Percentiles rank a stretch among this genome's conserved stretches.
These are phyloP conservation scores for Saussurea involucrata DNA, from an alignment of 129 eudicot species.

Conservation along the genomic window DNA sequence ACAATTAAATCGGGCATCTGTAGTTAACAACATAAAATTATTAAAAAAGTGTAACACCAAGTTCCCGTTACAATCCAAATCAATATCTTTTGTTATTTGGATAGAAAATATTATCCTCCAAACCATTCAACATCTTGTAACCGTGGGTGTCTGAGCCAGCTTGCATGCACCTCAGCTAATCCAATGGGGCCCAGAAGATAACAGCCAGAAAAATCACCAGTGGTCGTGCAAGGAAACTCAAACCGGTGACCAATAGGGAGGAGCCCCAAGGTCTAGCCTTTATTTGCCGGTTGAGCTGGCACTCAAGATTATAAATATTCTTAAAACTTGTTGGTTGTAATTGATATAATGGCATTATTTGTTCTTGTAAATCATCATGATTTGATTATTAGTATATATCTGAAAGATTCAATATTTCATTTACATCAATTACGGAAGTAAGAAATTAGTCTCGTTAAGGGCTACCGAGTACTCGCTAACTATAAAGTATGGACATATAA, in stretches of 20 bases:
- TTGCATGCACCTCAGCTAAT: no score
- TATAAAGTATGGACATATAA: background rate
- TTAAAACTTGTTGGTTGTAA: background rate
- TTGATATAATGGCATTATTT: background rate
- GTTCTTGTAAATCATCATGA: background rate
- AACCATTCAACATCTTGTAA: no score
- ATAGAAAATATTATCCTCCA: no score
- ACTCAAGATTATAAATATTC: background rate
- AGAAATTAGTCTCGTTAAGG: background rate
- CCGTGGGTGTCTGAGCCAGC: no score
- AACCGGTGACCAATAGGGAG: no score
- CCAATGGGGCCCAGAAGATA: no score
- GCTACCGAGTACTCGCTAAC: background rate
- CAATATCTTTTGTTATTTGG: no score
- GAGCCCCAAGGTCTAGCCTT: no score
- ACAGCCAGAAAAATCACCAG: no score
- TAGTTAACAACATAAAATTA: background rate
- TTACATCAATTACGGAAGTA: background rate
- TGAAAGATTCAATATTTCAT: background rate
- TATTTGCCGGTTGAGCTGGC: no score
- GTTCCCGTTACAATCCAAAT: background rate
- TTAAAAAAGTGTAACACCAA: background rate
- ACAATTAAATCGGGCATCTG: constrained; percentile 86
- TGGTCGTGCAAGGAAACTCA: no score
- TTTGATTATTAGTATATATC: background rate